phyloP scores from a whole-genome alignment of 176 grass and related monocot genomes.

The Neostapfia colusana region DNA sequence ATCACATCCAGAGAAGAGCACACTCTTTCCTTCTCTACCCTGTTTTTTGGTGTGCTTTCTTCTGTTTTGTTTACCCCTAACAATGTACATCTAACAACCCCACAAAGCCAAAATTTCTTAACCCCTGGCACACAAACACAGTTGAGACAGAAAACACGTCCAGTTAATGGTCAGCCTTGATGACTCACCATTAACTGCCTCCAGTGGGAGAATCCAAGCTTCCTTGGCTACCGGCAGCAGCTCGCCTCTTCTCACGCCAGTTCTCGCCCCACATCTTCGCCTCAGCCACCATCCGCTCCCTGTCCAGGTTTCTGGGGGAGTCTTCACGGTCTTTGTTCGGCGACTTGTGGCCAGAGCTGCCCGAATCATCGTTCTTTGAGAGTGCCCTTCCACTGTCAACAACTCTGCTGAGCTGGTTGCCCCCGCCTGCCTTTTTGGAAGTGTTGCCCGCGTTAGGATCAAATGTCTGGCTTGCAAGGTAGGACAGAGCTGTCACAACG shows the following conservation, averaged over 20 bases:
- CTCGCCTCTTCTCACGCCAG: slow-evolving; percentile 72
- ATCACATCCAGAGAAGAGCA: slow-evolving; percentile 39
- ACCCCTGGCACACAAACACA: slow-evolving; percentile 23
- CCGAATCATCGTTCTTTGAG: slow-evolving; percentile 30
- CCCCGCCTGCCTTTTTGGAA: slow-evolving; percentile 31
- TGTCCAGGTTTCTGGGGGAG: slow-evolving; percentile 56
- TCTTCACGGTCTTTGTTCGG: slow-evolving; percentile 41
- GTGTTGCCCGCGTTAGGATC: slow-evolving; percentile 42
- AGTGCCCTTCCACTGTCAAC: slow-evolving; percentile 33
- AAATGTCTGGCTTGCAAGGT: slow-evolving; percentile 61
- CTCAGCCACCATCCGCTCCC: slow-evolving; percentile 89
- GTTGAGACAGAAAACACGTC: slow-evolving; percentile 4
- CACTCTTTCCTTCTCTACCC: neutral
- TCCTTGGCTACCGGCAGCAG: slow-evolving; percentile 25
- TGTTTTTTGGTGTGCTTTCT: neutral
- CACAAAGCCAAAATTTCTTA: slow-evolving; percentile 19
- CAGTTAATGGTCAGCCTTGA: slow-evolving; percentile 22
- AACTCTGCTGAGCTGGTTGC: slow-evolving; percentile 37
- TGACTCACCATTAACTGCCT: slow-evolving; percentile 12
- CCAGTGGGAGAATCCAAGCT: slow-evolving; percentile 46
- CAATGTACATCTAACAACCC: slow-evolving; percentile 51
- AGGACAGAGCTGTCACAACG: slow-evolving; percentile 78
- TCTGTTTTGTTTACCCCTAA: slow-evolving; percentile 30
- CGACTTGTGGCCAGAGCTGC: slow-evolving; percentile 41
- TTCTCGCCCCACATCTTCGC: slow-evolving; percentile 95